Base-by-base conservation (phyloP, 169 alveolate genomes). In the Cryptosporidium meleagridis region DNA sequence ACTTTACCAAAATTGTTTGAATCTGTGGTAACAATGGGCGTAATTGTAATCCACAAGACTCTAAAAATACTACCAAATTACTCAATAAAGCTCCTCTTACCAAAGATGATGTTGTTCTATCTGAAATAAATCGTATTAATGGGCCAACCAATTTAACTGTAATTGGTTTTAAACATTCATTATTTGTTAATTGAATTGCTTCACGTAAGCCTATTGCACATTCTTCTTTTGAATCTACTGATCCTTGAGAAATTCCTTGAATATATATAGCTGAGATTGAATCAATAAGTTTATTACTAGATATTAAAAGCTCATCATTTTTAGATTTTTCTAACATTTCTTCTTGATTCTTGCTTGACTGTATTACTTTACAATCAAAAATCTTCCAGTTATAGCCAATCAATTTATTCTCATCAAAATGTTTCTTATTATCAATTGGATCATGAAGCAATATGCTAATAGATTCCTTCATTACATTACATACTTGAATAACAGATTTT, bases 11-110 rank as follows among this genome's bases (percentile, higher is more conserved):
- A 59, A 94, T 93, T 33, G 95, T 91, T 85, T 93, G 96, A 33
- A 93, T 92, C 91, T 93, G 96, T 33, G 96, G 96, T 87, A 92
- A 65, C 85, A 93, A 85, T 35, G 96, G 93, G 53, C 84, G 86
- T 84, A 92, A 65, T 26, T 75, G 84, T 44, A 58, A 53, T 18
- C 95, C 94, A 68, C 87, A 93, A 61, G 62, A 65, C 70, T 51
- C 72, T 51, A 93, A 92, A 72, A 92, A 72, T n/a, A 92, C 67
- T 26, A 87, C 68, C 53, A 93, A 84, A 23, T 93, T 84, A 21
- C 85, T 85, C 29, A 93, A 70, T 39, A 93, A 75, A 21, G 95
- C 94, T 65, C 69, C 84, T 75, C 92, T 87, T 51, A 91, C 94
- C n/a, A 51, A 45, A 2, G 91, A 72, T 0, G 93, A 69, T 45